Evolutionary conservation across 108 stramenopile genomes (phyloP).

Genomic region (Asterionellopsis glacialis): DNA sequence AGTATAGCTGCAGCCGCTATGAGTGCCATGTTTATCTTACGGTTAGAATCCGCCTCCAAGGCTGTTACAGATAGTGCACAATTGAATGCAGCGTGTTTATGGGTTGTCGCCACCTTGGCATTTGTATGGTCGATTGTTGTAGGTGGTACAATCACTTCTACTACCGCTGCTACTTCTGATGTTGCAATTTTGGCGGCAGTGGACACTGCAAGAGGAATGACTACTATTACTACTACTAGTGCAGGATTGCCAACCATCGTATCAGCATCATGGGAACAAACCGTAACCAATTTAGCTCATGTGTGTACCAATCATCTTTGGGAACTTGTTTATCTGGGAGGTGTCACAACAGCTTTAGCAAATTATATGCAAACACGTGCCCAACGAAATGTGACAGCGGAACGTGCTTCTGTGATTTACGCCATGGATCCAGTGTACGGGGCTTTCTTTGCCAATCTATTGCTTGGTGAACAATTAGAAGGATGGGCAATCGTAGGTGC

Average conservation of each 20-base stretch:
- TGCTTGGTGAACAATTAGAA: slow-evolving; percentile 69
- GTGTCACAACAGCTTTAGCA: slow-evolving; percentile 64
- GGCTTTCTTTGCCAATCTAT: slow-evolving; percentile 64
- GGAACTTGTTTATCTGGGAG: slow-evolving; percentile 71
- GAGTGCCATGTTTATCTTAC: slow-evolving; percentile 85
- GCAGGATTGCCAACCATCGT: too few relatives aligned
- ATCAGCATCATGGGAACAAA: too few relatives aligned
- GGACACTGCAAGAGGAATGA: background rate
- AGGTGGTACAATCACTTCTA: background rate
- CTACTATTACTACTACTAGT: too few relatives aligned
- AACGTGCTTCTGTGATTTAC: slow-evolving; percentile 82
- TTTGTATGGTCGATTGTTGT: slow-evolving; percentile 7
- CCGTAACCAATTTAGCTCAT: background rate
- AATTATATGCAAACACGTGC: slow-evolving; percentile 79
- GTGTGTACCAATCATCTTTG: slow-evolving; percentile 38
- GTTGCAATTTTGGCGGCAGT: too few relatives aligned
- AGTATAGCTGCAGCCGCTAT: slow-evolving; percentile 76
- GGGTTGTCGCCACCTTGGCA: slow-evolving; percentile 31
- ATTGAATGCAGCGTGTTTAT: slow-evolving; percentile 72
- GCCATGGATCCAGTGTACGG: slow-evolving; percentile 90
- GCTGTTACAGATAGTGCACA: slow-evolving; percentile 42
- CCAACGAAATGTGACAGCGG: slow-evolving; percentile 64
- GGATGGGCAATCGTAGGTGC: slow-evolving; percentile 60
- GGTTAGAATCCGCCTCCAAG: slow-evolving; percentile 63
- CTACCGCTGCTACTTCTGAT: background rate